Base-by-base conservation (phyloP, 1,284 basidiomycete genomes). In the Rhodotorula sp. region DNA sequence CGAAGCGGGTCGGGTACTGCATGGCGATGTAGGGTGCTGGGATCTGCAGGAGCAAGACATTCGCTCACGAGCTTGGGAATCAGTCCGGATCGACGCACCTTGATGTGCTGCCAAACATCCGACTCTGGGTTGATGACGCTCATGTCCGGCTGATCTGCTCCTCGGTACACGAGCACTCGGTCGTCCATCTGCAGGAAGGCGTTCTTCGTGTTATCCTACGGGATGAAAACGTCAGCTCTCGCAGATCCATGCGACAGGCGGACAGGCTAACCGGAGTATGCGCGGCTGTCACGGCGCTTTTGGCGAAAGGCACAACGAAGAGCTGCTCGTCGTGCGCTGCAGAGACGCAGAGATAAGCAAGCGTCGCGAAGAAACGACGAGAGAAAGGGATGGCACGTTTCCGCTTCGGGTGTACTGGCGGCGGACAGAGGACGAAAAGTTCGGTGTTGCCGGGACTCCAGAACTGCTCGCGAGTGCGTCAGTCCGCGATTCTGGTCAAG, bases 91-190 rank as follows among this genome's bases (percentile, higher is more conserved):
- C 4, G 51, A 16, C 47, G 50, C 73, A 85, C 91, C 85, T 93
- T 94, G 80, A 97, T 90, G 81, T 92, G 89, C 76, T 97, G 92
- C 93, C 94, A 97, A 13, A 97, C 93, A 77, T 98, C 95, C 5
- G 92, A 92, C 78, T 97, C 94, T n/a, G 95, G 95, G 78, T 97
- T 97, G 79, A 99, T 97, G 59, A 99, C 89, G 77, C 92, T 94
- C 88, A 96, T 90, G 78, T 99, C 95, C 13, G 93, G 94, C 80
- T 97, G 94, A 80, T 99, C 95, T 28, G 92, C 91, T 4, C 96
- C 95, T 68, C 96, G 87, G 79, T 98, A 99, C n/a, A 99, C 88
- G 6, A 97, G 85, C 2, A 93, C 89, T 51, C 92, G 87, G 78
- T 98, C 94, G 77, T 98, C 94, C 85, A 95, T 87, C 80, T 97